Evolutionary conservation across 2,329 filamentous ascomycete genomes (phyloP).

Genomic region (Microsporum audouinii): DNA sequence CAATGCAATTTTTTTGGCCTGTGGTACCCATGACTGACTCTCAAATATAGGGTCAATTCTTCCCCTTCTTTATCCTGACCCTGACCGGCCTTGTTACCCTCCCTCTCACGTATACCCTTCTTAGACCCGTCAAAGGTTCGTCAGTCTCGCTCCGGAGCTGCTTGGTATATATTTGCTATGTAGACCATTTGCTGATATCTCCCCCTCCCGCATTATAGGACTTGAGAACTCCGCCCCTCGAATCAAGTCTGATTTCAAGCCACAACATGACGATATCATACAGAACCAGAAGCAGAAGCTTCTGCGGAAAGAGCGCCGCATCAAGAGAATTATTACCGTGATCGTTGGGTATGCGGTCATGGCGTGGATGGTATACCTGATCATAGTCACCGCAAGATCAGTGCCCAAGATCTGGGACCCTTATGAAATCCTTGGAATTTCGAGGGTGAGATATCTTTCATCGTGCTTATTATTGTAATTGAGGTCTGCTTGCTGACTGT

Average conservation of each 20-base stretch:
- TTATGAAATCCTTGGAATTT: constrained; percentile 82
- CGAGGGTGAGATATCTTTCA: constrained; percentile 49
- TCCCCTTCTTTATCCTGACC: constrained; percentile 96
- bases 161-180: not conserved
- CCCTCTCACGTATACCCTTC: constrained; percentile 77
- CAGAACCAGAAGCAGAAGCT: constrained; percentile 72
- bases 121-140: constrained; percentile 61
- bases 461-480: not conserved
- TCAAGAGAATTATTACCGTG: constrained; percentile 72
- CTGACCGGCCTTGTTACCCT: constrained; percentile 77
- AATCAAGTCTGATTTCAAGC: constrained; percentile 70
- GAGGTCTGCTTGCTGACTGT: constrained; percentile 4
- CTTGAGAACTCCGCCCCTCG: constrained; percentile 69
- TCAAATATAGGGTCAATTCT: constrained; percentile 66
- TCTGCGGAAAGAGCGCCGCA: constrained; percentile 75
- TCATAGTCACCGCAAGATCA: constrained; percentile 62
- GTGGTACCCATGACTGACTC: not conserved
- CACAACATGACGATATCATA: constrained; percentile 73
- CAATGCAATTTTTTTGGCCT: not conserved
- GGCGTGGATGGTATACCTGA: constrained; percentile 84
- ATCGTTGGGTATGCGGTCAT: constrained; percentile 71
- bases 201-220: constrained; percentile 36
- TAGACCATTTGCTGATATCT: not conserved
- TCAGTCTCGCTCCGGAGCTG: not conserved
- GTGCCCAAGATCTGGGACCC: constrained; percentile 83